Conservation (phyloP, 176 grass and related monocot genomes). For the Poa annua region DNA sequence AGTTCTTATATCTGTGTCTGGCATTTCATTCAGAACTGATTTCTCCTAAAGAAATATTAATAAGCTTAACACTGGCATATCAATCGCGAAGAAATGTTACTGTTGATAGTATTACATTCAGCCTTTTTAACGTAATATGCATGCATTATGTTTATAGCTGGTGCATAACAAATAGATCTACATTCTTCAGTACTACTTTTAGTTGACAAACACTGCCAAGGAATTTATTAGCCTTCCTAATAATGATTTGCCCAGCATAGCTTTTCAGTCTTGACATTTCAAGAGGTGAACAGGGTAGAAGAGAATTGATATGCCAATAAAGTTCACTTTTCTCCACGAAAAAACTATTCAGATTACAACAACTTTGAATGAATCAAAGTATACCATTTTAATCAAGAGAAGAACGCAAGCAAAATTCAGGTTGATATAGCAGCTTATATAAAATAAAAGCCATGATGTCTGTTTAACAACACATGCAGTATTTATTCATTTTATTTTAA, state of each 20-base stretch:
- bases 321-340: no score
- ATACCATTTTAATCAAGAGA: background rate
- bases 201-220: background rate
- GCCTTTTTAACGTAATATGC: background rate
- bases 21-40: background rate
- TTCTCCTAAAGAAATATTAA: background rate
- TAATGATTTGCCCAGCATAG: background rate
- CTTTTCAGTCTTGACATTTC: constrained; percentile 11
- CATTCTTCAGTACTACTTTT: background rate
- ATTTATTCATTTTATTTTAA: no score
- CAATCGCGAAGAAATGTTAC: background rate
- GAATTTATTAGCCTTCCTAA: background rate
- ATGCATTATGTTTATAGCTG: background rate
- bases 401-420: constrained; percentile 29
- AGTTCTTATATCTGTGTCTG: background rate
- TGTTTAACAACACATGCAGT: no score
- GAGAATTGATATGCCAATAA: no score
- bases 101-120: background rate
- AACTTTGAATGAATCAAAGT: background rate
- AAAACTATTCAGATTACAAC: background rate
- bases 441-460: background rate
- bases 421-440: background rate
- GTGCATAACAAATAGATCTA: background rate
- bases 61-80: background rate
- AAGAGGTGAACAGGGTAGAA: background rate